phyloP scores from a whole-genome alignment of 129 eudicot species.

The Pittosporum tobira region DNA sequence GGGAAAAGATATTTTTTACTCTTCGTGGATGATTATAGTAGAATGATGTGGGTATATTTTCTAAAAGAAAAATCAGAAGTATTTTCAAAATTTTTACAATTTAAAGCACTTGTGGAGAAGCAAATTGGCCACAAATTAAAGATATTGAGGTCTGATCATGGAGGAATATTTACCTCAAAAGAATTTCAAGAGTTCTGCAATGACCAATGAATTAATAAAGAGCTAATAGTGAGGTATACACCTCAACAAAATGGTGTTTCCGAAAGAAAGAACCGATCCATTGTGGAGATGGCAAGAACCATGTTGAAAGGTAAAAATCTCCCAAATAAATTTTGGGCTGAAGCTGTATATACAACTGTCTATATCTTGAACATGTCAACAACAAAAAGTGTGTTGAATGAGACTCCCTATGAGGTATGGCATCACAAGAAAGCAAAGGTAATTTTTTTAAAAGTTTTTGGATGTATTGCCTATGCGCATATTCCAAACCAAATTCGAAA shows the following conservation, averaged over 20 bases:
- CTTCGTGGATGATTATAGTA: constrained; percentile 15
- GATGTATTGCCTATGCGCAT: constrained; percentile 1
- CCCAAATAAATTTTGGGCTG: constrained; percentile 11
- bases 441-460: constrained; percentile 5
- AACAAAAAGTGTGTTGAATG: constrained; percentile 4
- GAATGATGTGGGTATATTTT: constrained; percentile 19
- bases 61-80: background rate
- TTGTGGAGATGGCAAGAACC: constrained; percentile 1
- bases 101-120: constrained; percentile 2
- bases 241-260: constrained; percentile 8
- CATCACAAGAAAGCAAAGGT: background rate
- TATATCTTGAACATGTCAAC: constrained; percentile 15
- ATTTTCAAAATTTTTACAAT: background rate
- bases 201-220: background rate
- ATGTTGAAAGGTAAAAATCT: background rate
- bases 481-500: too few relatives aligned
- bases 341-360: background rate
- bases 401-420: constrained; percentile 25
- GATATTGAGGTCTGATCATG: background rate
- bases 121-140: constrained; percentile 5
- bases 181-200: background rate
- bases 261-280: background rate
- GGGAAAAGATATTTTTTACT: constrained; percentile 14
- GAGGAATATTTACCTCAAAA: background rate
- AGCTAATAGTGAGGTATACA: background rate